These are phyloP conservation scores for Leishmania turanica DNA, from an alignment of 208 protist species.

Conservation along the genomic window DNA sequence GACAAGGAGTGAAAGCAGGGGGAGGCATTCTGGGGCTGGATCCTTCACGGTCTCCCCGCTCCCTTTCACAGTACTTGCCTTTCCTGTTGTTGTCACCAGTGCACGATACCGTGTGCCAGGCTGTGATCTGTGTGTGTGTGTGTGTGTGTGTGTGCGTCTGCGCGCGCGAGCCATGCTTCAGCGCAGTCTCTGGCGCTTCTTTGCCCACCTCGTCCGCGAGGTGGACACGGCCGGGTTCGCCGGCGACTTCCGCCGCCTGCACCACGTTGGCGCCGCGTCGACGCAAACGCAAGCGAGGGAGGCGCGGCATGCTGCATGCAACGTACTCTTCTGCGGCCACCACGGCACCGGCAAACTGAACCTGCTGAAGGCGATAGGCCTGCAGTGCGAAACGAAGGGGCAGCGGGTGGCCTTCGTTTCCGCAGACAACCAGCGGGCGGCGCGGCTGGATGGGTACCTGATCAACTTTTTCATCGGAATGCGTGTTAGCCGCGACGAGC, in stretches of 20 bases:
- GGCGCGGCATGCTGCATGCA: slow-evolving; percentile 38
- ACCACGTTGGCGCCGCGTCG: slow-evolving; percentile 35
- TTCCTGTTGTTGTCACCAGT: background rate
- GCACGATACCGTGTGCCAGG: background rate
- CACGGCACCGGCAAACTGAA: slow-evolving; percentile 85
- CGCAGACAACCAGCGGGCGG: slow-evolving; percentile 58
- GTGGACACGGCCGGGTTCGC: slow-evolving; percentile 80
- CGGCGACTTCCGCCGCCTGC: slow-evolving; percentile 59
- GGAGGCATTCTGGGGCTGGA: background rate
- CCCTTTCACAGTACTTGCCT: background rate
- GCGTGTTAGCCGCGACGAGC: slow-evolving; percentile 67
- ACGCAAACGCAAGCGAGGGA: slow-evolving; percentile 48
- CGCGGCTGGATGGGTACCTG: slow-evolving; percentile 65
- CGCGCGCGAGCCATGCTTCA: slow-evolving; percentile 20
- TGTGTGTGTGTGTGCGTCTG: background rate
- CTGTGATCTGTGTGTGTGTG: background rate
- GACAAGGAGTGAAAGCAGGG: background rate
- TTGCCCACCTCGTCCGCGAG: slow-evolving; percentile 63
- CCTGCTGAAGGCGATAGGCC: slow-evolving; percentile 72
- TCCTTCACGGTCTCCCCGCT: background rate
- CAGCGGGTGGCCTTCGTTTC: slow-evolving; percentile 79
- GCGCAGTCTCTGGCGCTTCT: slow-evolving; percentile 9
- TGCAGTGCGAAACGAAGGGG: slow-evolving; percentile 51
- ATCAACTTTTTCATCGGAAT: slow-evolving; percentile 85
- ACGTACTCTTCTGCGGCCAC: slow-evolving; percentile 81